Evolutionary conservation across 148 eudicot genomes (phyloP).

Genomic region (Oxyria digyna): DNA sequence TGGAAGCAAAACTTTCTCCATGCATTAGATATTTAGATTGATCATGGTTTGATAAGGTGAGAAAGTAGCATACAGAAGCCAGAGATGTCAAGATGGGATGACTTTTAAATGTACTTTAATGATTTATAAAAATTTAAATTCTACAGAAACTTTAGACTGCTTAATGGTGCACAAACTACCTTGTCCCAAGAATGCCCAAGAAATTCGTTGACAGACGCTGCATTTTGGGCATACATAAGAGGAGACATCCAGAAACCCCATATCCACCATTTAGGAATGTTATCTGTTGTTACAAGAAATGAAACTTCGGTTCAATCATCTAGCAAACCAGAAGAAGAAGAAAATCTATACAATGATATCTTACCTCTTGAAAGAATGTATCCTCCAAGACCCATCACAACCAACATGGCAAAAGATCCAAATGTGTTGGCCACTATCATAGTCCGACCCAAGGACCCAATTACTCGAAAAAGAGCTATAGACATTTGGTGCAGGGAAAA

Average conservation of each 20-base stretch:
- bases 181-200: conserved; percentile 95
- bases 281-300: conserved; percentile 43
- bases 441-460: conserved; percentile 89
- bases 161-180: conserved; percentile 26
- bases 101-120: not conserved
- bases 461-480: conserved; percentile 77
- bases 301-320: not conserved
- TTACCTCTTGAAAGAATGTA: conserved; percentile 85
- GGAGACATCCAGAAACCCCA: conserved; percentile 99
- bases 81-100: not conserved
- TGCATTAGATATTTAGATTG: not conserved
- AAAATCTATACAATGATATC: not conserved
- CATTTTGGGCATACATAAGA: conserved; percentile 87
- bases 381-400: conserved; percentile 98
- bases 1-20: not conserved
- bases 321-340: not conserved
- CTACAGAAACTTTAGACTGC: not conserved
- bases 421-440: conserved; percentile 98
- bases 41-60: not conserved
- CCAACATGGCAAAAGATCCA: conserved; percentile 99
- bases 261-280: conserved; percentile 82
- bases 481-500: conserved; percentile 95
- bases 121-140: not conserved
- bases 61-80: not conserved
- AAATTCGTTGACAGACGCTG: conserved; percentile 88